Conservation (phyloP, 2,329 filamentous ascomycete genomes). For the Penicillium sumatraense region DNA sequence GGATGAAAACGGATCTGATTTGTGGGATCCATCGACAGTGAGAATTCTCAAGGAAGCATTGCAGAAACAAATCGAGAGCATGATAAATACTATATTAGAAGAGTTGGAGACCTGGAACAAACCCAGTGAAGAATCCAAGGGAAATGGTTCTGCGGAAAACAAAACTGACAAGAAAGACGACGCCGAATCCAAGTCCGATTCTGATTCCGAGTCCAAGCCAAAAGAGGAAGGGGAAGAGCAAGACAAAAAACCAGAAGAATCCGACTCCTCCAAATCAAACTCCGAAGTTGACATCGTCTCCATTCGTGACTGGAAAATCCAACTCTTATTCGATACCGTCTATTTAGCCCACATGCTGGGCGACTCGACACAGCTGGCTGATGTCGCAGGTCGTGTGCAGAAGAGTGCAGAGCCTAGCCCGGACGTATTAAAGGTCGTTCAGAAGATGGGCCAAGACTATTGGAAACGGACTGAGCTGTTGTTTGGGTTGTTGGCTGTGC, state of each 20-base stretch:
- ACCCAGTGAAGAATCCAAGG: background rate
- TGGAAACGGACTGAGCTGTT: conserved; percentile 81
- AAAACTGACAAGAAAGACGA: conserved; percentile 6
- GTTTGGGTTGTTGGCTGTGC: conserved; percentile 71
- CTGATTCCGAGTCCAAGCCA: background rate
- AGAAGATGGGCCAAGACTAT: conserved; percentile 72
- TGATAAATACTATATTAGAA: conserved; percentile 28
- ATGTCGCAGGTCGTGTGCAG: conserved; percentile 50
- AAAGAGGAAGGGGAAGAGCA: conserved; percentile 7
- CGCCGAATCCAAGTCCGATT: background rate
- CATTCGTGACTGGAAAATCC: conserved; percentile 39
- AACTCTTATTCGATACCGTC: conserved; percentile 43
- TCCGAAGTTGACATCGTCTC: too few relatives aligned
- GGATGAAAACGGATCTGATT: conserved; percentile 71
- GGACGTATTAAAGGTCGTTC: conserved; percentile 57
- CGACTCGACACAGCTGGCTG: conserved; percentile 48
- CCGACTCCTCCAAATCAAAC: conserved; percentile 4
- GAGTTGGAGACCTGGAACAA: conserved; percentile 19
- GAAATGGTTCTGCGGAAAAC: background rate
- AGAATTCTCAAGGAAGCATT: conserved; percentile 64
- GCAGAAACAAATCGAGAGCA: conserved; percentile 50
- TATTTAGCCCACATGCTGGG: conserved; percentile 38
- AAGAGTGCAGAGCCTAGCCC: conserved; percentile 56
- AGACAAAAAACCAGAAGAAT: background rate
- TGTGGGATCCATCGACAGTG: conserved; percentile 78